Base-by-base conservation (phyloP, 1,284 basidiomycete genomes). In the Heterobasidion parviporum region DNA sequence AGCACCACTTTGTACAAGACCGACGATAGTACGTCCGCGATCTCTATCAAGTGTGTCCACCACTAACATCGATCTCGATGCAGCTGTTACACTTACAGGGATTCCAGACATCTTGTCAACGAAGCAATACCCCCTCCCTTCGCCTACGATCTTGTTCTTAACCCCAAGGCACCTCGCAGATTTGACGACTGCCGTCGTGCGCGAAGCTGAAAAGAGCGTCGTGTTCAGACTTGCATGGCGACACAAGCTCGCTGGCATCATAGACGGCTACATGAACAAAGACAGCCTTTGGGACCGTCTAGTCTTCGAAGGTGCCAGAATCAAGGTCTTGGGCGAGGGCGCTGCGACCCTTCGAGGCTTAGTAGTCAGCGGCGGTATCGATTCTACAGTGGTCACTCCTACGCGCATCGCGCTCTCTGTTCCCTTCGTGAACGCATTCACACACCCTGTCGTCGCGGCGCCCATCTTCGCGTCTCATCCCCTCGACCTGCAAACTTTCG, bases 211-310 rank as follows among this genome's bases (percentile, higher is more conserved):
- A 54, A 75, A 73, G 55, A 79, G 77, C 0, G 74, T 74, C 55
- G 57, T 85, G 7, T 62, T 82, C 63, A 68, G 78, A 6, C 65
- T 90, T 47, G 87, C 81, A 2, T 84, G 82, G 80, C 76, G 86
- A 34, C 89, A 92, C 69, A 92, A 92, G 65, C 60, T 82, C 20
- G 76, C 83, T 0, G 80, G 76, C 9, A 67, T 90, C 7, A 65
- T 71, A 1, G 84, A 89, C 60, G 89, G 89, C 8, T 89, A 82
- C 62, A 62, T 89, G 44, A 86, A 80, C 14, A 87, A 83, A 63
- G 84, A 89, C 54, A 85, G 85, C 59, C 69, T 90, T 15, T 92
- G 89, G 88, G 89, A 92, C 64, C 78, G 86, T 47, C 70, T 85
- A 14, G 79, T 89, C 32, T 86, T 89, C 63, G 83, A 85, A 59